Base-by-base conservation (phyloP, 495 filamentous ascomycete species). In the Glarea lozoyensis region DNA sequence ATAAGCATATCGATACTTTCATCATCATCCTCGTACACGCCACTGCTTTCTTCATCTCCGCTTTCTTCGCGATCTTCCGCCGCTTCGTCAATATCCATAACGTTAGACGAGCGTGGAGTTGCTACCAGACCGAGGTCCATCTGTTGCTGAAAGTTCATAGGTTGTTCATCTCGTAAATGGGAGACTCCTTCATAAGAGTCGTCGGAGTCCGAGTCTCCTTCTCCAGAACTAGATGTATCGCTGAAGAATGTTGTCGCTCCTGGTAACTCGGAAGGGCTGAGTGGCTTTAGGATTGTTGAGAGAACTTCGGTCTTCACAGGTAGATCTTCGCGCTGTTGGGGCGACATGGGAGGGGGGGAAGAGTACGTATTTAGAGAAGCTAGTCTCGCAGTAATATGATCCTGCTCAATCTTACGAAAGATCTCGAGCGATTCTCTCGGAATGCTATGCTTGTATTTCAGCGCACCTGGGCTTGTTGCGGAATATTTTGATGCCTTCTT, bases 261-360 rank as follows among this genome's bases (percentile, higher is more conserved):
- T 4, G 70, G 70, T 0, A 75, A 57, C 15, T 57, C 47, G 1
- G 62, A 60, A 6, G 69, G 69, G 10, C 60, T 48, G 2, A 73
- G 45, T 11, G 46, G 49, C 12, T 40, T 50, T 12, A 66, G 31
- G 18, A 46, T 50, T 5, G 44, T 52, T 0, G 45, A 43, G 1
- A 70, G 5, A 21, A 71, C 65, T 43, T 68, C 50, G 24, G 67
- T 63, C 34, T 60, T 44, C 3, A 69, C 37, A 0, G 42, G 42
- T 10, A 40, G 36, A 2, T 34, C 32, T 3, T 13, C 15, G 0
- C 4, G 19, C 25, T 25, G 13, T 16, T 10, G 13, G 9, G 3
- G 29, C 15, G 7, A 18, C n/a, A 7, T n/a, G 24, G 15, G 21
- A 30, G 12, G 35, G 24, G 54, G 21, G 4, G 33, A 59, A 5